Base-by-base conservation (phyloP, 805 yeast species). In the Zygotorulaspora chibaensis region DNA sequence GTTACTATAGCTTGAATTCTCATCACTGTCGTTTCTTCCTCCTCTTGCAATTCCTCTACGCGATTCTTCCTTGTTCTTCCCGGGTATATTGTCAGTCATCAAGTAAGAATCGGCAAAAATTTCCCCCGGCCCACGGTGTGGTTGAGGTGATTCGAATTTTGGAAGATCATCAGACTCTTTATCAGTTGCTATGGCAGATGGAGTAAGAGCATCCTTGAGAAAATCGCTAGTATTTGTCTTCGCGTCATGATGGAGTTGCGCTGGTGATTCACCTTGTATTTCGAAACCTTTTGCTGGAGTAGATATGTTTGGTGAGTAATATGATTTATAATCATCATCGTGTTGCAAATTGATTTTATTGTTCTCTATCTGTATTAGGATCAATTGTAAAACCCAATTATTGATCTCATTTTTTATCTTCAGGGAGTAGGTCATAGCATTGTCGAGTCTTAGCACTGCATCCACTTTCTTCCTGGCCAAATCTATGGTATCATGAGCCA, bases 341-440 rank as follows among this genome's bases (percentile, higher is more conserved):
- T 27, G 35, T 20, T 28, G 43, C 26, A 48, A 28, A 27, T 53
- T 58, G 5, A 57, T 16, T 45, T 63, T 58, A 30, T 68, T 82
- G 54, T 74, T 77, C 30, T 67, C 63, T 2, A 88, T 74, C 0
- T 93, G 83, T 29, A 80, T 80, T 18, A 74, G 68, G 2, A 90
- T 86, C 1, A 83, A 71, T 30, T 70, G 66, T 23, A 85, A 65
- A 2, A 89, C 89, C 57, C 81, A 68, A 16, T 66, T 73, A 58
- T 88, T 93, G 3, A 88, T 85, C 63, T 90, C 96, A 42, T 75
- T 77, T 43, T 87, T 84, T 40, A 89, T 80, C 55, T 80, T 83
- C 52, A 84, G 84, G 16, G 86, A 81, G 61, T 84, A 88, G 45
- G 83, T 79, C 48, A 87, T 70, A 2, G 87, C 78, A 50, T 89